Evolutionary conservation across 768 basidiomycete genomes (phyloP).

Genomic region (Hysterangium stoloniferum): DNA sequence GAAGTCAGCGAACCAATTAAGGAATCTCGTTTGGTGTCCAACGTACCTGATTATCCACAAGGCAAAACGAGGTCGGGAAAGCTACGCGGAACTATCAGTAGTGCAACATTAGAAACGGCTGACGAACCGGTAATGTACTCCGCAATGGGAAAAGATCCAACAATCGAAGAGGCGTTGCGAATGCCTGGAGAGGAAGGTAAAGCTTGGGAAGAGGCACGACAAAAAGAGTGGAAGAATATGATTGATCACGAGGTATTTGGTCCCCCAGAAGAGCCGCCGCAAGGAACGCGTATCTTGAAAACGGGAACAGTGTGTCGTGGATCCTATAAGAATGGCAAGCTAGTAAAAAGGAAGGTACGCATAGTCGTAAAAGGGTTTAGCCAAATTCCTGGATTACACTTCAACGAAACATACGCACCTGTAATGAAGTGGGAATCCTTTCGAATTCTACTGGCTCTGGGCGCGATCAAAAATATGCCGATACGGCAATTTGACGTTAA

Average conservation of each 20-base stretch:
- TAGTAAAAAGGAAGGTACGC: slow-evolving; percentile 28
- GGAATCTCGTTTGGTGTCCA: too few species aligned
- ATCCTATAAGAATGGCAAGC: slow-evolving; percentile 15
- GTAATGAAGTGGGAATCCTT: slow-evolving; percentile 20
- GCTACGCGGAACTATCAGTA: too few species aligned
- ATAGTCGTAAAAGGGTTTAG: slow-evolving; percentile 36
- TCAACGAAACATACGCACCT: slow-evolving; percentile 18
- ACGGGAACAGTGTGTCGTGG: too few species aligned
- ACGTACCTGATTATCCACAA: background rate
- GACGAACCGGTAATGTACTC: background rate
- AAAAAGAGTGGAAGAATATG: background rate
- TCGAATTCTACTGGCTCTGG: slow-evolving; percentile 29
- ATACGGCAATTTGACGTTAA: slow-evolving; percentile 34
- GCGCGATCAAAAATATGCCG: slow-evolving; percentile 27
- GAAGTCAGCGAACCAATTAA: too few species aligned
- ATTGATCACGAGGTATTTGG: background rate
- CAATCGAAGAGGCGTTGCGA: background rate
- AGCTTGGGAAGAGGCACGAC: background rate
- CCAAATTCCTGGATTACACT: slow-evolving; percentile 32
- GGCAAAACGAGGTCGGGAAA: background rate
- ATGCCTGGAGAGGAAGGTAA: background rate
- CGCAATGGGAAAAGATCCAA: background rate
- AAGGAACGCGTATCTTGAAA: background rate
- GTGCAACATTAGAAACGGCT: background rate
- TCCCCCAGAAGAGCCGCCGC: background rate